Evolutionary conservation across 192 early-diverging fungal genomes (phyloP).

Genomic region (Coemansia sp.): DNA sequence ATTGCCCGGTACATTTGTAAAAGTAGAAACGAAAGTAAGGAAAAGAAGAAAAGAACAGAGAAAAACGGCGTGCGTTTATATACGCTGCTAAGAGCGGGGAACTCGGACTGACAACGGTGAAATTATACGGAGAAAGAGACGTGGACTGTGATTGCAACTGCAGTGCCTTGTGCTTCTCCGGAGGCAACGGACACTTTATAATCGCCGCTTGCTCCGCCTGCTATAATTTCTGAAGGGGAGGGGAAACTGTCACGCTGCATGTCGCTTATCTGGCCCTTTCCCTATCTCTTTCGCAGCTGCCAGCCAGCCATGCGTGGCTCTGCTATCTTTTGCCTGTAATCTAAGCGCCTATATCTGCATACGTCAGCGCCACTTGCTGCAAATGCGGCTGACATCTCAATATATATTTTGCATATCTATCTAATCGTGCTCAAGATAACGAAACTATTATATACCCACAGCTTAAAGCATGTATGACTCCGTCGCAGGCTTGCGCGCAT

Average conservation of each 20-base stretch:
- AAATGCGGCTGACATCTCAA: background rate
- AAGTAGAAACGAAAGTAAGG: background rate
- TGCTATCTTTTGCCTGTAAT: background rate
- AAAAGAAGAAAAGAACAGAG: background rate
- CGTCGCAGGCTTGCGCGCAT: conserved; percentile 43
- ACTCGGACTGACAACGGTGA: background rate
- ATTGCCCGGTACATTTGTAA: conserved; percentile 49
- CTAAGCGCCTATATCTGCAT: background rate
- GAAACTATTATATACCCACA: background rate
- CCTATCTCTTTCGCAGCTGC: background rate
- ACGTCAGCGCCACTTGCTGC: background rate
- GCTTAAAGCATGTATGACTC: conserved; percentile 18
- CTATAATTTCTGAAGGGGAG: no score
- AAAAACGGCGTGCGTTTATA: background rate
- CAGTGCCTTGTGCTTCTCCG: conserved; percentile 2
- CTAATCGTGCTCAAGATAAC: background rate
- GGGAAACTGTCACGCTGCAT: background rate
- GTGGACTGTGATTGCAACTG: background rate
- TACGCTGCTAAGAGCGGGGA: background rate
- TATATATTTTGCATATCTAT: background rate
- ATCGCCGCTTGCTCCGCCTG: conserved; percentile 16
- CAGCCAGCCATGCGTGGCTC: background rate
- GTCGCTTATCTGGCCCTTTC: background rate
- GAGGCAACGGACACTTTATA: conserved; percentile 32
- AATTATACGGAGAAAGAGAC: background rate